A percentile compares a stretch with the other conserved stretches of the same genome.
phyloP scores from a whole-genome alignment of 2,329 filamentous ascomycete genomes.

The Zymoseptoria ardabiliae region DNA sequence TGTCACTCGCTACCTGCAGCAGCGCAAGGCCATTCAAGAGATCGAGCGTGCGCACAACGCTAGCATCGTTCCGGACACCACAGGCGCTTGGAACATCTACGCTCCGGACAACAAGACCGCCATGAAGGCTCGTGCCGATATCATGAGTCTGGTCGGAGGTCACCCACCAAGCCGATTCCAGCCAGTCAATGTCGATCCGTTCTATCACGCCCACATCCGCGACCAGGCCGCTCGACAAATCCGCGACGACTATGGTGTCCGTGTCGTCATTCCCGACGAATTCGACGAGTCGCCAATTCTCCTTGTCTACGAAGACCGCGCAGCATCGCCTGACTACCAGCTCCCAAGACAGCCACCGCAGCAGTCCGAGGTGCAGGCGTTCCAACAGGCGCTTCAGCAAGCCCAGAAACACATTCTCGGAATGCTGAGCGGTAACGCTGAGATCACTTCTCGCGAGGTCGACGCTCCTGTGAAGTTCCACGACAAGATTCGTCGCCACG shows the following conservation, averaged over 20 bases:
- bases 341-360: conserved; percentile 51
- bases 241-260: conserved; percentile 63
- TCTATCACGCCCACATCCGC: conserved; percentile 68
- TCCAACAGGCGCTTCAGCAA: conserved; percentile 51
- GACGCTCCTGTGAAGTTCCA: conserved; percentile 54
- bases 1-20: conserved; percentile 78
- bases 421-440: conserved; percentile 47
- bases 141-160: conserved; percentile 64
- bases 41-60: conserved; percentile 74
- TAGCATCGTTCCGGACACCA: conserved; percentile 72
- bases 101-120: conserved; percentile 78
- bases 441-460: conserved; percentile 48
- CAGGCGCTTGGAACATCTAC: conserved; percentile 80
- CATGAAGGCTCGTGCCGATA: conserved; percentile 66
- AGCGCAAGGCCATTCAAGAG: conserved; percentile 72
- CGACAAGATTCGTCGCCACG: conserved; percentile 55
- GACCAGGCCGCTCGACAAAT: conserved; percentile 57
- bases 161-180: conserved; percentile 67
- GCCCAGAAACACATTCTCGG: conserved; percentile 51
- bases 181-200: conserved; percentile 63
- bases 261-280: conserved; percentile 62
- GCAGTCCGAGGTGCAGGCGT: conserved; percentile 47
- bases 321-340: conserved; percentile 44
- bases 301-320: conserved; percentile 66
- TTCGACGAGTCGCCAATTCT: conserved; percentile 55